Conservation (phyloP, 2,329 filamentous ascomycete genomes). For the Domatiomyces catenatus region DNA sequence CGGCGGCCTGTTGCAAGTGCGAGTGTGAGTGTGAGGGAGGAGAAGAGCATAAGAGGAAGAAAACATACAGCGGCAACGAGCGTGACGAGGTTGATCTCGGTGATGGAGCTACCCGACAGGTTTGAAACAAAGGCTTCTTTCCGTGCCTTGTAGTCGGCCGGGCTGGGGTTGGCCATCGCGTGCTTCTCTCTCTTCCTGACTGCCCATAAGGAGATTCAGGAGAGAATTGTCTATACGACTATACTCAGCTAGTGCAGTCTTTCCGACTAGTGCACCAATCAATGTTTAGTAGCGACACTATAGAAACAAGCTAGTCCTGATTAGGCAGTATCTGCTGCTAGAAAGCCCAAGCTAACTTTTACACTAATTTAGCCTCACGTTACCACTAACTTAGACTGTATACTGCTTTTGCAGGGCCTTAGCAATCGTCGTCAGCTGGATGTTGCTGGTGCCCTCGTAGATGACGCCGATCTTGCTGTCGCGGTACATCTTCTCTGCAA, state of each 20-base stretch:
- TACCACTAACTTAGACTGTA: slow-evolving; percentile 31
- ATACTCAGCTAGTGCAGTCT: no score
- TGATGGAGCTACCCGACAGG: slow-evolving; percentile 64
- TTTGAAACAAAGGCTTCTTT: slow-evolving; percentile 96
- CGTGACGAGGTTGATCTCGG: slow-evolving; percentile 77
- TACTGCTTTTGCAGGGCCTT: slow-evolving; percentile 56
- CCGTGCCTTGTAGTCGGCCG: slow-evolving; percentile 60
- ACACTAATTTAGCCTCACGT: not conserved
- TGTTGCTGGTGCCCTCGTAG: slow-evolving; percentile 68
- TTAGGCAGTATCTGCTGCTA: not conserved
- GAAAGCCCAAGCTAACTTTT: not conserved
- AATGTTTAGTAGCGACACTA: no score
- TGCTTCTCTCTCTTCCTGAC: no score
- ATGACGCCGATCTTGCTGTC: slow-evolving; percentile 98
- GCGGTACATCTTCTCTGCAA: slow-evolving; percentile 94
- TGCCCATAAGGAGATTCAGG: no score
- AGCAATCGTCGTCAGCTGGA: slow-evolving; percentile 55
- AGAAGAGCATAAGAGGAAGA: slow-evolving; percentile 1
- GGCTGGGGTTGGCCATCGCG: slow-evolving; percentile 12
- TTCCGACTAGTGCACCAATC: no score
- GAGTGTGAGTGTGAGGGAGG: not conserved
- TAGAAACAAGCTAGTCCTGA: no score
- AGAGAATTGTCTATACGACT: no score
- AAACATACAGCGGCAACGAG: slow-evolving; percentile 64
- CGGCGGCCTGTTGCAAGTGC: slow-evolving; percentile 46